Conservation (phyloP, 768 basidiomycete species). For the Lyophyllum decastes region DNA sequence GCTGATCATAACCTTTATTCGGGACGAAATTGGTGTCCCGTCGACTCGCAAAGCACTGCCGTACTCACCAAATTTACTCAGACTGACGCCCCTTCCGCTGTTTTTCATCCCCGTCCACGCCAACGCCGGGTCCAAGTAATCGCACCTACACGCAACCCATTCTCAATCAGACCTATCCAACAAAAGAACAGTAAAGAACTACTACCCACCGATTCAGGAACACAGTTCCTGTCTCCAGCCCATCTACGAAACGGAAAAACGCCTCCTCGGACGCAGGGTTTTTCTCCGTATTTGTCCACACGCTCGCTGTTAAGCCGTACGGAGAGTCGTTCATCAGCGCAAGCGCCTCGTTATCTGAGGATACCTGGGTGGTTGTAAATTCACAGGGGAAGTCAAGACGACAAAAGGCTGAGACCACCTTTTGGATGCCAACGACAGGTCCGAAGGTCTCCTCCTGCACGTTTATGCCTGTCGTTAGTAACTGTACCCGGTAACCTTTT, state of each 20-base stretch:
- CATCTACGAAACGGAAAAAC: constrained; percentile 69
- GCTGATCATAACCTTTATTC: constrained; percentile 76
- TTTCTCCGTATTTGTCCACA: constrained; percentile 82
- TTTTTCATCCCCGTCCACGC: constrained; percentile 96
- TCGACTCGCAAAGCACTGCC: neutral
- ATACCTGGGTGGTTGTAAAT: constrained; percentile 46
- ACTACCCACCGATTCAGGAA: constrained; percentile 77
- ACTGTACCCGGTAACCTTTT: neutral
- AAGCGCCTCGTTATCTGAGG: constrained; percentile 86
- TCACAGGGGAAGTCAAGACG: neutral
- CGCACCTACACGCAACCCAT: constrained; percentile 65
- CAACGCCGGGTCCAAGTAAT: constrained; percentile 89
- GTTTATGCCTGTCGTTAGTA: neutral
- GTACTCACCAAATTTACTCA: constrained; percentile 82
- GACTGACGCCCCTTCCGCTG: constrained; percentile 87
- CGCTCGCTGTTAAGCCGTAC: constrained; percentile 91
- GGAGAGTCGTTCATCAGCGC: constrained; percentile 94
- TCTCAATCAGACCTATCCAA: neutral
- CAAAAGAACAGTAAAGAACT: neutral
- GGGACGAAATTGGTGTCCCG: neutral
- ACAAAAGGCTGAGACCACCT: constrained; percentile 45
- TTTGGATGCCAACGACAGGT: constrained; percentile 91
- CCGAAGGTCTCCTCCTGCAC: constrained; percentile 87
- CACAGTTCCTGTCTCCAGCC: constrained; percentile 88
- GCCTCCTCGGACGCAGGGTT: constrained; percentile 63